These are phyloP conservation scores for Scytalidium lignicola DNA, from an alignment of 2,329 filamentous ascomycete genomes.

Conservation along the genomic window DNA sequence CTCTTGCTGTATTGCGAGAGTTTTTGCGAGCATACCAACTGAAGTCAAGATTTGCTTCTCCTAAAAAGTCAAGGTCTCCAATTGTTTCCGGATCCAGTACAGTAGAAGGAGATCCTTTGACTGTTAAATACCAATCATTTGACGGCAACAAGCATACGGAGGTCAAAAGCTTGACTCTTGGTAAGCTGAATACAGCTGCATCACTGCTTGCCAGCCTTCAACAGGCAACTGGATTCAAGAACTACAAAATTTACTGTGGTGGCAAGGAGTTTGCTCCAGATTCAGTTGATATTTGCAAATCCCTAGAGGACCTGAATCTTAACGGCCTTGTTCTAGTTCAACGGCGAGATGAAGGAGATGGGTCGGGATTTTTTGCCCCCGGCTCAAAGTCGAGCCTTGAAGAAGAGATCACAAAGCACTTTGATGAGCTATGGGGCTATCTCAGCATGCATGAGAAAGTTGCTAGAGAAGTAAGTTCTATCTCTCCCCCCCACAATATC, in stretches of 20 bases:
- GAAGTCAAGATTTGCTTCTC: slow-evolving; percentile 54
- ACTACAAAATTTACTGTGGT: slow-evolving; percentile 67
- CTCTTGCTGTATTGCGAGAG: slow-evolving; percentile 61
- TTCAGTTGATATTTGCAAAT: slow-evolving; percentile 52
- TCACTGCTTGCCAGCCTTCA: slow-evolving; percentile 64
- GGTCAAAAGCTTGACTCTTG: slow-evolving; percentile 59
- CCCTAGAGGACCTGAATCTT: slow-evolving; percentile 64
- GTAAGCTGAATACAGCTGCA: slow-evolving; percentile 63
- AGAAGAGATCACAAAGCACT: slow-evolving; percentile 73
- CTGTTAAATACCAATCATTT: slow-evolving; percentile 71
- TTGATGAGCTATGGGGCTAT: slow-evolving; percentile 77
- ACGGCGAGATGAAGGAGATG: slow-evolving; percentile 44
- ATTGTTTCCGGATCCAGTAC: slow-evolving; percentile 46
- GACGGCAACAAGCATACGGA: slow-evolving; percentile 55
- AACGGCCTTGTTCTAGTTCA: slow-evolving; percentile 64
- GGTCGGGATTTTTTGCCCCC: slow-evolving; percentile 39
- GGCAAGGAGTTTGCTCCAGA: slow-evolving; percentile 61
- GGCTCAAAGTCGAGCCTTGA: slow-evolving; percentile 61
- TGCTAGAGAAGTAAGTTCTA: slow-evolving; percentile 54
- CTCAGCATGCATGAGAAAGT: slow-evolving; percentile 68
- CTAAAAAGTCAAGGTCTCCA: slow-evolving; percentile 46
- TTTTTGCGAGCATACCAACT: slow-evolving; percentile 62
- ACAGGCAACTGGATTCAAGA: slow-evolving; percentile 68
- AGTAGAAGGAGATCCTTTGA: slow-evolving; percentile 57
- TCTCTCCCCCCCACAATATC: background rate